Evolutionary conservation across 345 rosid species (phyloP).

Genomic region (Populus ilicifolia): DNA sequence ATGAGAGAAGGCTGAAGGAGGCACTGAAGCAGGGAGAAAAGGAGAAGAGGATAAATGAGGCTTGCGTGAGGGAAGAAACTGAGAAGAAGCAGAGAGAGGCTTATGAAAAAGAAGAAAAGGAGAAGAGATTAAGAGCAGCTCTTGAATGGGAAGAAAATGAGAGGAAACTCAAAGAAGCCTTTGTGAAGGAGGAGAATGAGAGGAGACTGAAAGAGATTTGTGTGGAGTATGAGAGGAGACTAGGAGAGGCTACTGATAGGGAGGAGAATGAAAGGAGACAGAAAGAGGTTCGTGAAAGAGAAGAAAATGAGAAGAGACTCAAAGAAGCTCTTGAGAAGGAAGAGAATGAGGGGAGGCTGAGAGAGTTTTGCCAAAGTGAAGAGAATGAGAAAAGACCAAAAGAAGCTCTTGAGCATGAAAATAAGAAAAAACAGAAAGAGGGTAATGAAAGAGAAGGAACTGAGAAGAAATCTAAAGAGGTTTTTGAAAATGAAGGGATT

Average conservation of each 20-base stretch:
- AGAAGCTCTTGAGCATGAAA: slow-evolving; percentile 42
- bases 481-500: slow-evolving; percentile 22
- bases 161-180: slow-evolving; percentile 22
- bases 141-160: slow-evolving; percentile 12
- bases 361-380: slow-evolving; percentile 36
- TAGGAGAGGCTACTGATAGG: slow-evolving; percentile 32
- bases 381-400: slow-evolving; percentile 37
- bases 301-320: slow-evolving; percentile 37
- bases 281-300: slow-evolving; percentile 34
- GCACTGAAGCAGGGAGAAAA: slow-evolving; percentile 35
- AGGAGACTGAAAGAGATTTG: slow-evolving; percentile 28
- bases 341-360: slow-evolving; percentile 37
- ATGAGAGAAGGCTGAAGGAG: slow-evolving; percentile 21
- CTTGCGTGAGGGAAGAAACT: slow-evolving; percentile 1
- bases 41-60: slow-evolving; percentile 34
- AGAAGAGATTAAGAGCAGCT: background rate
- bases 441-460: slow-evolving; percentile 43
- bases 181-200: slow-evolving; percentile 38
- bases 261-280: slow-evolving; percentile 42
- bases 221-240: slow-evolving; percentile 31
- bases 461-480: slow-evolving; percentile 33
- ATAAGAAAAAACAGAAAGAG: slow-evolving; percentile 42
- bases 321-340: slow-evolving; percentile 26
- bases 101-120: slow-evolving; percentile 8
- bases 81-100: background rate